A percentile compares a stretch with the other conserved stretches of the same genome.
Evolutionary conservation across 2,329 filamentous ascomycete species (phyloP).

Genomic region (Fusarium temperatum): DNA sequence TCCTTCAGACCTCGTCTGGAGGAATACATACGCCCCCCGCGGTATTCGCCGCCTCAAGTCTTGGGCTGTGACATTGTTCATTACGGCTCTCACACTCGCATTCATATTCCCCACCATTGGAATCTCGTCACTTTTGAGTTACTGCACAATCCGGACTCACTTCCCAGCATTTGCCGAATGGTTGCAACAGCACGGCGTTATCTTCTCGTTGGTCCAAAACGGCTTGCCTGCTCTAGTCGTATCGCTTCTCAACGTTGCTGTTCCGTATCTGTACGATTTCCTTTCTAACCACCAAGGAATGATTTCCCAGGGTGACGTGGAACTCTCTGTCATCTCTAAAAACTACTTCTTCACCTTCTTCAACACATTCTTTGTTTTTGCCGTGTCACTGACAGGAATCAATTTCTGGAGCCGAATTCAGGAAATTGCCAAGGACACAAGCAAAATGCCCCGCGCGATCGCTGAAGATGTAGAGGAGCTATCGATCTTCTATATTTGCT

Average conservation of each 20-base stretch:
- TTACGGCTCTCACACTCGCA: conserved; percentile 83
- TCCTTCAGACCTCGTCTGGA: conserved; percentile 93
- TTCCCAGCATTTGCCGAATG: conserved; percentile 74
- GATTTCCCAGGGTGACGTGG: conserved; percentile 93
- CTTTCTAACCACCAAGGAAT: conserved; percentile 92
- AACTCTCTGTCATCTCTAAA: conserved; percentile 94
- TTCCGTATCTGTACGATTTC: conserved; percentile 95
- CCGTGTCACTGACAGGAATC: conserved; percentile 83
- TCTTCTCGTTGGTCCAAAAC: conserved; percentile 82
- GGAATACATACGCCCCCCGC: conserved; percentile 86
- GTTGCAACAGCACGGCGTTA: conserved; percentile 73
- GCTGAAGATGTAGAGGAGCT: conserved; percentile 67
- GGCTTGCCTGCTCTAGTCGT: conserved; percentile 86
- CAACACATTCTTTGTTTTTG: conserved; percentile 97
- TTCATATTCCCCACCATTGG: conserved; percentile 87
- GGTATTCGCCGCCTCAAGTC: conserved; percentile 77
- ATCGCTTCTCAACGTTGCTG: conserved; percentile 86
- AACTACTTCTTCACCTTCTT: conserved; percentile 99
- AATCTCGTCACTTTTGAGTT: conserved; percentile 80
- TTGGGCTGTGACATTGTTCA: conserved; percentile 85
- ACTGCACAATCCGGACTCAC: conserved; percentile 80
- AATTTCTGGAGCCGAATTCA: conserved; percentile 77
- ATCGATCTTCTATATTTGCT: conserved; percentile 88
- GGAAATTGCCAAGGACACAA: conserved; percentile 80
- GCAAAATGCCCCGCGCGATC: conserved; percentile 60